Evolutionary conservation across 495 filamentous ascomycete genomes (phyloP).

Genomic region (Hamigera avellanea): DNA sequence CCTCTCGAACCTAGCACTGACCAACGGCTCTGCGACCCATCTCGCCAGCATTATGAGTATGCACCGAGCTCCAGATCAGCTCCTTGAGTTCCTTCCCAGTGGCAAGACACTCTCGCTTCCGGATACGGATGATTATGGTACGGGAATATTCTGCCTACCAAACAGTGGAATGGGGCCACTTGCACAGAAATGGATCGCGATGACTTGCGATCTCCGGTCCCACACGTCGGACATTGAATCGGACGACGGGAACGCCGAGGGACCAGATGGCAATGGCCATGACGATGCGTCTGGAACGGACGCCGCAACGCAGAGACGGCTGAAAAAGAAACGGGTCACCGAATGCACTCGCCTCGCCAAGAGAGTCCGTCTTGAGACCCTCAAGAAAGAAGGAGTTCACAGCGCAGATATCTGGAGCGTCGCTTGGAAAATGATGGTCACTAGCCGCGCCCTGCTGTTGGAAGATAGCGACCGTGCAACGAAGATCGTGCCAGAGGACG

Average conservation of each 20-base stretch:
- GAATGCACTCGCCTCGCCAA: conserved; percentile 12
- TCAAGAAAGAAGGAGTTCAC: conserved; percentile 17
- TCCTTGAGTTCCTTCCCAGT: conserved; percentile 25
- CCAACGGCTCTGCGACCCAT: conserved; percentile 26
- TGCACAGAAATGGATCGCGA: conserved; percentile 39
- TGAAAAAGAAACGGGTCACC: conserved; percentile 10
- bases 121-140: conserved; percentile 11
- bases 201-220: conserved; percentile 32
- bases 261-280: background rate
- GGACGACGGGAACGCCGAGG: conserved; percentile 4
- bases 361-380: conserved; percentile 12
- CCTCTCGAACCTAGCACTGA: conserved; percentile 24
- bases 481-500: background rate
- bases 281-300: background rate
- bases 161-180: conserved; percentile 12
- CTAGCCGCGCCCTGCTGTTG: conserved; percentile 19
- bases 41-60: conserved; percentile 30
- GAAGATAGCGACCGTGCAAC: conserved; percentile 12
- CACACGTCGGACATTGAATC: conserved; percentile 1
- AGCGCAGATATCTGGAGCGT: conserved; percentile 22
- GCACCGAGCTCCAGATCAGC: conserved; percentile 28
- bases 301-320: conserved; percentile 7
- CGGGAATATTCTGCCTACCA: conserved; percentile 27
- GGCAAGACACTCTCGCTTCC: conserved; percentile 17
- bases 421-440: conserved; percentile 20